A percentile compares a stretch with the other conserved stretches of the same genome.
These are phyloP conservation scores for Pyricularia pennisetigena DNA, from an alignment of 2,329 filamentous ascomycete species.

Conservation along the genomic window DNA sequence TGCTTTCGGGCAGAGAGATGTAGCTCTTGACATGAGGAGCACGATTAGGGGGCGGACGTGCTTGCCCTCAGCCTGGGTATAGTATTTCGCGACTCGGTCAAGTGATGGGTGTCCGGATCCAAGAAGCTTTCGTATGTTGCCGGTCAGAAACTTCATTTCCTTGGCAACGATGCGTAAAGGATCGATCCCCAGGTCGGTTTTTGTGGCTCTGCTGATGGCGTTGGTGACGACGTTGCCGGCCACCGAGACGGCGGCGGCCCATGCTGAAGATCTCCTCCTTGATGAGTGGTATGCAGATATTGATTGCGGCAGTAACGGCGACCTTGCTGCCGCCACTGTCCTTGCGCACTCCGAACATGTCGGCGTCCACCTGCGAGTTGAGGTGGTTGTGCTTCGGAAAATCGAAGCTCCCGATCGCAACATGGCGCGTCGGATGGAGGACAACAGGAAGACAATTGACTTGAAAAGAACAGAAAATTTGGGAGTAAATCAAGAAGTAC, in stretches of 20 bases:
- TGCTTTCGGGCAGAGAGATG: conserved; percentile 62
- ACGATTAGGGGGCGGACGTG: conserved; percentile 92
- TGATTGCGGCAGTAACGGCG: conserved; percentile 20
- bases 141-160: conserved; percentile 92
- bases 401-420: conserved; percentile 43
- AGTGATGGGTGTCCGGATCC: conserved; percentile 91
- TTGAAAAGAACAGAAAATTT: background rate
- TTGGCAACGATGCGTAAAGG: conserved; percentile 85
- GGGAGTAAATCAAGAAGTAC: background rate
- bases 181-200: conserved; percentile 66
- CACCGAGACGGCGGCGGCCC: conserved; percentile 64
- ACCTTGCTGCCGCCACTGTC: conserved; percentile 16
- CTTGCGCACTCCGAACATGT: conserved; percentile 28
- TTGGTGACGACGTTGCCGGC: conserved; percentile 63
- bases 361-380: conserved; percentile 13
- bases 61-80: conserved; percentile 93
- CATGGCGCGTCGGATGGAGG: conserved; percentile 26
- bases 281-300: conserved; percentile 33
- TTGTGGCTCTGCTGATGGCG: conserved; percentile 50
- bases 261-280: conserved; percentile 47
- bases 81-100: conserved; percentile 95
- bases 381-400: conserved; percentile 32
- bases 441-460: conserved; percentile 19
- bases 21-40: conserved; percentile 91
- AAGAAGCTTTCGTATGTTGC: conserved; percentile 86